These are phyloP conservation scores for Aureobasidium sp. DNA, from an alignment of 2,329 filamentous ascomycete genomes.

Conservation along the genomic window DNA sequence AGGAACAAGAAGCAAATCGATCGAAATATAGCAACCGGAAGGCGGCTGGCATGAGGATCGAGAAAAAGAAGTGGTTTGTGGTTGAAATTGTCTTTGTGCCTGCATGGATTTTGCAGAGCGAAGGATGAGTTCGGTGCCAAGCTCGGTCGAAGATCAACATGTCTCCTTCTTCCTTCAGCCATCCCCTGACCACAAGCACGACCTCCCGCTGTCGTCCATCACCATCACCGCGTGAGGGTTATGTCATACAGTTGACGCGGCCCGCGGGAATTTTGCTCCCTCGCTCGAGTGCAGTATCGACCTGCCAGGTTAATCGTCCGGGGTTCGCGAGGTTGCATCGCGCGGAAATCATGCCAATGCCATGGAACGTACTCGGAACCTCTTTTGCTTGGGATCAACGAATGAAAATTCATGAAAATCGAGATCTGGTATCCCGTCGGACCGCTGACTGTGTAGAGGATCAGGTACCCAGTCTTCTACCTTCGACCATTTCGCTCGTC, in stretches of 20 bases:
- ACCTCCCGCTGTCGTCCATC: constrained; percentile 12
- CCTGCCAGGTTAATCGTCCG: background rate
- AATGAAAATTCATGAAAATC: background rate
- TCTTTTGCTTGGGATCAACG: background rate
- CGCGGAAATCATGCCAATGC: background rate
- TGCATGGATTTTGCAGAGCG: background rate
- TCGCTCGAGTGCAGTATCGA: background rate
- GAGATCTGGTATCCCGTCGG: background rate
- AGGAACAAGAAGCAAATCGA: constrained; percentile 1
- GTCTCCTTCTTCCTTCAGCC: background rate
- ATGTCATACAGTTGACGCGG: constrained; percentile 13
- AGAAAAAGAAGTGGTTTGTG: background rate
- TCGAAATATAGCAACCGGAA: constrained; percentile 6
- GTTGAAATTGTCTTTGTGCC: background rate
- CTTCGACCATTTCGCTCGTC: background rate
- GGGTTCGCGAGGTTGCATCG: background rate
- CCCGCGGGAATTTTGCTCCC: background rate
- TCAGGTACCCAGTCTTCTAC: constrained; percentile 2
- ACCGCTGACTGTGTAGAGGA: background rate
- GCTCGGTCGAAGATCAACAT: background rate
- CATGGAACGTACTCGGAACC: background rate
- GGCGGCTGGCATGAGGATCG: background rate
- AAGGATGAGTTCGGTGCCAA: background rate
- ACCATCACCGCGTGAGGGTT: background rate
- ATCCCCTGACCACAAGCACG: constrained; percentile 3